Evolutionary conservation across 2,329 filamentous ascomycete species (phyloP), one percentile per base, ranked within the genome.

Genomic region (Ophiostoma novo-ulmi): DNA sequence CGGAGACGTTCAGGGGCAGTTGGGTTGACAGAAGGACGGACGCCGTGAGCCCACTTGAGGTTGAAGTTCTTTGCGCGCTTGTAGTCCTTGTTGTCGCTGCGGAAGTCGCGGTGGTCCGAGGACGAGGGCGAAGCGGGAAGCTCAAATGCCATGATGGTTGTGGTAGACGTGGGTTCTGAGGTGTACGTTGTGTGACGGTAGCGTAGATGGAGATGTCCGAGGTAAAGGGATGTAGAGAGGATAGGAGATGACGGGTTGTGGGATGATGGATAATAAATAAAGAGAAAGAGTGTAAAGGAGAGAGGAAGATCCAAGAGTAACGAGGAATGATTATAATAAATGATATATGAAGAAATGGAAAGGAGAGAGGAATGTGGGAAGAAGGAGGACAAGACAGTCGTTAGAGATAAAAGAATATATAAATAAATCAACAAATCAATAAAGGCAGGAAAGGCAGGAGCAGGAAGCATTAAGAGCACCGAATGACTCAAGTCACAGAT

Each of bases 61-160:
- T 73, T 74, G 5, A 78, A 78, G 74, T 83, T 80, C 77, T 83
- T 83, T 76, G 73, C 74, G 70, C 82, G 80, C 78, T 83, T 83
- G 74, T 77, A 79, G 75, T 81, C 81, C 72, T 79, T 79, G 72
- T 78, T 76, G 69, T 77, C 78, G 76, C 81, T 80, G 77, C 82
- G 82, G 52, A 84, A 74, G 75, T 84, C 82, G 71, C 81, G 81
- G 72, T 74, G 76, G 73, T 79, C 76, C 7, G 36, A 65, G 35
- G 63, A 39, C 7, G 63, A 64, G 52, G 73, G 69, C 5, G 75
- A 73, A 1, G 75, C 71, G 26, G 44, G 10, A 20, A 72, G 70
- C 38, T 77, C 64, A 38, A 70, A 69, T 22, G 70, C 58, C 66
- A 72, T 68, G n/a, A n/a, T 31, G 31, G 31, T 31, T 31, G 35